Evolutionary conservation across 139 green algal genomes (phyloP).

Genomic region (Chlamydomonas incerta): DNA sequence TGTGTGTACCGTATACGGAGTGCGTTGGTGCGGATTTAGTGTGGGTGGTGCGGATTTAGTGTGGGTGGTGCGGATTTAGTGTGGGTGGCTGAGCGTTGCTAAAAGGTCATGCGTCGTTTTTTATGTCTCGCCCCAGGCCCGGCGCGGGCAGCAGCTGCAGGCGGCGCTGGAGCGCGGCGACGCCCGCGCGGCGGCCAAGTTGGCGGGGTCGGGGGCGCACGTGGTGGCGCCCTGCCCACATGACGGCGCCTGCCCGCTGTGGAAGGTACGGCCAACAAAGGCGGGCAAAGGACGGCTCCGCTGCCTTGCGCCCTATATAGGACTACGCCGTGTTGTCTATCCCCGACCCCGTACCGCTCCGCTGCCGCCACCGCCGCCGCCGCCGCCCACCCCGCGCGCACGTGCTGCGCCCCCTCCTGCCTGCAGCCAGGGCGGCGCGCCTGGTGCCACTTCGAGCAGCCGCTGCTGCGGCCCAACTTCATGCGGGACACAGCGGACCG

Average conservation of each 20-base stretch:
- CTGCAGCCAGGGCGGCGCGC: constrained; percentile 27
- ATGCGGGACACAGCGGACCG: constrained; percentile 46
- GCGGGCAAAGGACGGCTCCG: too few species aligned
- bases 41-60: background rate
- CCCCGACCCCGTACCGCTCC: too few species aligned
- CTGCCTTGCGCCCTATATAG: background rate
- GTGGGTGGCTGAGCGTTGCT: background rate
- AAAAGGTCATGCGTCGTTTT: too few species aligned
- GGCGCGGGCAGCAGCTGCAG: background rate
- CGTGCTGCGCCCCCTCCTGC: too few species aligned
- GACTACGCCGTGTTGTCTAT: background rate
- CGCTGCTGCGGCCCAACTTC: constrained; percentile 62
- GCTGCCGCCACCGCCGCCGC: background rate
- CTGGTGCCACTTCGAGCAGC: constrained; percentile 89
- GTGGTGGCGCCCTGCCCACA: constrained; percentile 88
- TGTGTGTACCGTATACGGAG: too few species aligned
- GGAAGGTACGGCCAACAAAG: background rate
- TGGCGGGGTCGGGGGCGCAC: constrained; percentile 57
- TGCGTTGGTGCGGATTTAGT: background rate
- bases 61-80: background rate
- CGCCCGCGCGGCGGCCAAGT: constrained; percentile 29
- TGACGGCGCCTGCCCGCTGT: constrained; percentile 82
- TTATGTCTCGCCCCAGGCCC: background rate
- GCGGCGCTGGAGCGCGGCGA: background rate
- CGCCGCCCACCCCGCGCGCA: too few species aligned